Conservation (phyloP, 495 filamentous ascomycete genomes). For the Saxispiralis lemnorum region DNA sequence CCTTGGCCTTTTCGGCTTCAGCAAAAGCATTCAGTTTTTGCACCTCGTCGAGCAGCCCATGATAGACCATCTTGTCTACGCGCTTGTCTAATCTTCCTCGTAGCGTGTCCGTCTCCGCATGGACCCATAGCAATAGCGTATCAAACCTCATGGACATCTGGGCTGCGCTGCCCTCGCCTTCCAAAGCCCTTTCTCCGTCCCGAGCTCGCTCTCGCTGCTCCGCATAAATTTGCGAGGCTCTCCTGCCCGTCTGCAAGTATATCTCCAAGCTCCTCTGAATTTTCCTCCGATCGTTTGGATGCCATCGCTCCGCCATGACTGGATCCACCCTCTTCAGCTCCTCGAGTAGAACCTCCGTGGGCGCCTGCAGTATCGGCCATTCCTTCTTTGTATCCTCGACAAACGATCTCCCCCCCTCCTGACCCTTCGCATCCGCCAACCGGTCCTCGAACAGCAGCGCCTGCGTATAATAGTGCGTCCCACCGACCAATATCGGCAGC, state of each 20-base stretch:
- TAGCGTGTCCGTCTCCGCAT: conserved; percentile 49
- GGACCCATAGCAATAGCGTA: conserved; percentile 73
- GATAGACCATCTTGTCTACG: conserved; percentile 64
- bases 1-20: conserved; percentile 28
- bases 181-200: neutral
- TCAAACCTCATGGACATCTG: conserved; percentile 30
- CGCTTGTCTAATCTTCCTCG: conserved; percentile 52
- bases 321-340: conserved; percentile 70
- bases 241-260: conserved; percentile 57
- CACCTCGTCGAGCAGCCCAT: conserved; percentile 57
- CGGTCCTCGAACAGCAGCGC: conserved; percentile 60
- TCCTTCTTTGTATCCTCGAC: conserved; percentile 7
- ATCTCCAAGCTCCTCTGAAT: conserved; percentile 83
- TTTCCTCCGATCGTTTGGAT: conserved; percentile 79
- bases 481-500: conserved; percentile 80
- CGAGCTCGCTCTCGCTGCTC: conserved; percentile 38
- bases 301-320: conserved; percentile 77
- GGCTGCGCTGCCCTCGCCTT: too few species aligned
- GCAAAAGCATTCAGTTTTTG: conserved; percentile 40
- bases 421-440: conserved; percentile 32
- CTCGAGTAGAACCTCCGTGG: conserved; percentile 50
- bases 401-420: conserved; percentile 14
- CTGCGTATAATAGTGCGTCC: conserved; percentile 88
- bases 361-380: conserved; percentile 41
- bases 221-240: conserved; percentile 74